A percentile compares a stretch with the other conserved stretches of the same genome.
phyloP scores from a whole-genome alignment of 23 red algal genomes.

The Chondrus crispus region DNA sequence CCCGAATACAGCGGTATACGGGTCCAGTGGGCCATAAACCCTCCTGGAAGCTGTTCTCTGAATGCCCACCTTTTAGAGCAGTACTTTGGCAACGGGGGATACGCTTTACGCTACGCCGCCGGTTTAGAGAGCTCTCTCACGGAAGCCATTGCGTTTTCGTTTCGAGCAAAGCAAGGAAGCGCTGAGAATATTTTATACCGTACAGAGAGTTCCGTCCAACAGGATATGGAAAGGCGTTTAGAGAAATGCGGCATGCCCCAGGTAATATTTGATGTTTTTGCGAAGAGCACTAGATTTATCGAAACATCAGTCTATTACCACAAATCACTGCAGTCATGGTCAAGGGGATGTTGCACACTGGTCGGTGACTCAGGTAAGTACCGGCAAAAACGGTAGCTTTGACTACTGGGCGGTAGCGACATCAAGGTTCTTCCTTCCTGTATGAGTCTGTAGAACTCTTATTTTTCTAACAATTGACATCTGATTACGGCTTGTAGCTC shows the following conservation, averaged over 20 bases:
- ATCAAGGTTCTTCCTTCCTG: no score
- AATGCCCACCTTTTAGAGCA: not conserved
- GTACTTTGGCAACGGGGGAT: slow-evolving; percentile 74
- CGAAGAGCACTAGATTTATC: slow-evolving; percentile 17
- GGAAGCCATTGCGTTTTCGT: slow-evolving; percentile 38
- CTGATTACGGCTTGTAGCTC: slow-evolving; percentile 10
- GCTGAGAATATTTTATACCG: slow-evolving; percentile 20
- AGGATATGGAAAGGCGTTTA: not conserved
- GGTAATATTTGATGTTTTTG: not conserved
- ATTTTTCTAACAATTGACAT: not conserved
- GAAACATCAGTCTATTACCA: slow-evolving; percentile 57
- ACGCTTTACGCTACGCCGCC: slow-evolving; percentile 51
- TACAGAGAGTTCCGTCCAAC: not conserved
- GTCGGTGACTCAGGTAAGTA: slow-evolving; percentile 78
- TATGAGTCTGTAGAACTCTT: not conserved
- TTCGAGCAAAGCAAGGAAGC: not conserved
- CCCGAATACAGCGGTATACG: slow-evolving; percentile 57
- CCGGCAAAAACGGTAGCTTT: no score
- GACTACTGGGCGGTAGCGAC: no score
- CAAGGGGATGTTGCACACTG: slow-evolving; percentile 36
- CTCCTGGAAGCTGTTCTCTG: not conserved
- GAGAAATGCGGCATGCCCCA: not conserved
- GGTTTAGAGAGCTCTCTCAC: not conserved
- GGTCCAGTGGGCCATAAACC: slow-evolving; percentile 39
- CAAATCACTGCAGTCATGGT: not conserved